Percentiles rank a stretch among this genome's conserved stretches.
Evolutionary conservation across 2,329 filamentous ascomycete species (phyloP).

Genomic region (Phoma sp.): DNA sequence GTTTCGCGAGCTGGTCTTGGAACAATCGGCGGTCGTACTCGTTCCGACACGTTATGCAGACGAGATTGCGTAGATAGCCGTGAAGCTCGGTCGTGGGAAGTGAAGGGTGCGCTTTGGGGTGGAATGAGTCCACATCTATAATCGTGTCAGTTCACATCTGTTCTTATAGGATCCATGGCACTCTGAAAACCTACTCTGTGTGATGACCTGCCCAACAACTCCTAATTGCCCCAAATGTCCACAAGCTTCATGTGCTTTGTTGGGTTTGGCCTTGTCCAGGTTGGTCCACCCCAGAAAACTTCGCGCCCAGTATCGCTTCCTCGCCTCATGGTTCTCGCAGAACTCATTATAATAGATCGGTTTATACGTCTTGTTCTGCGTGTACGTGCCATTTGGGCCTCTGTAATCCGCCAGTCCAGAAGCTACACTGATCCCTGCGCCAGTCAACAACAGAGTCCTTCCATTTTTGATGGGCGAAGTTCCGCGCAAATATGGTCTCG

Average conservation of each 20-base stretch:
- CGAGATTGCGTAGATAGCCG: conserved; percentile 82
- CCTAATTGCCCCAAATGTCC: conserved; percentile 75
- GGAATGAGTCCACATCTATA: conserved; percentile 88
- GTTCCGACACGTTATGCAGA: conserved; percentile 80
- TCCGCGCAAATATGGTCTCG: conserved; percentile 11
- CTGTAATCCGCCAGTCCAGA: conserved; percentile 94
- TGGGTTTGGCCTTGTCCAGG: conserved; percentile 79
- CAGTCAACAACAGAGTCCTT: conserved; percentile 74
- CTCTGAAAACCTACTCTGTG: conserved; percentile 71
- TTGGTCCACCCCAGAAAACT: conserved; percentile 94
- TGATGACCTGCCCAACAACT: conserved; percentile 78
- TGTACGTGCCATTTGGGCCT: conserved; percentile 88
- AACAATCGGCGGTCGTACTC: conserved; percentile 76
- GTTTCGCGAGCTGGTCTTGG: conserved; percentile 74
- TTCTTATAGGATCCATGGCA: background rate
- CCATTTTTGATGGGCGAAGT: conserved; percentile 43
- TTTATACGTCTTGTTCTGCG: conserved; percentile 85
- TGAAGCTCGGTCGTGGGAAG: conserved; percentile 85
- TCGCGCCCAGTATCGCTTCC: conserved; percentile 94
- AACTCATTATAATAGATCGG: conserved; percentile 97
- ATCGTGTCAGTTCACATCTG: background rate
- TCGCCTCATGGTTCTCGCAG: conserved; percentile 76
- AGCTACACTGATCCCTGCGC: conserved; percentile 91
- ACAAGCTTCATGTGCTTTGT: conserved; percentile 80
- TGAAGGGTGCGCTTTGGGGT: conserved; percentile 76